Conservation (phyloP, 2,329 filamentous ascomycete species). For the Fusarium sp. region DNA sequence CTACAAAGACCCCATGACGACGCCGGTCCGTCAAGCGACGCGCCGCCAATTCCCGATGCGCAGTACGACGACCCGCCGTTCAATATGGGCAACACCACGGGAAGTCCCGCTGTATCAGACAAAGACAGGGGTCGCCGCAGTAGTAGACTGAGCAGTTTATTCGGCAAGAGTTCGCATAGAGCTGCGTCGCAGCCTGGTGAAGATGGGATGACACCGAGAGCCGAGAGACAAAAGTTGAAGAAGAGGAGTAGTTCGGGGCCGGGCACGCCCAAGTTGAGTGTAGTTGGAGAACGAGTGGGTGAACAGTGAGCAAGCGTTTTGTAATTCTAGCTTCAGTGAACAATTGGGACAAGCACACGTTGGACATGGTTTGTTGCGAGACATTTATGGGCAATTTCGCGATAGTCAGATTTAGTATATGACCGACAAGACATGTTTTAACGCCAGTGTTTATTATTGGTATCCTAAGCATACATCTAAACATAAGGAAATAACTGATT, state of each 20-base stretch:
- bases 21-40: not conserved
- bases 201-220: not conserved
- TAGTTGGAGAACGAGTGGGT: constrained; percentile 34
- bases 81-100: constrained; percentile 9
- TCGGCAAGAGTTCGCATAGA: constrained; percentile 23
- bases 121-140: constrained; percentile 22
- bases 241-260: constrained; percentile 41
- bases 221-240: constrained; percentile 37
- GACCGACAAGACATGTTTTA: not conserved
- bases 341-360: not conserved
- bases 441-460: not conserved
- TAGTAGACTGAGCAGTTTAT: constrained; percentile 25
- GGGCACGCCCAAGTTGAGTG: constrained; percentile 18
- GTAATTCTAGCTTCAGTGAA: not conserved
- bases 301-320: not conserved
- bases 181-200: constrained; percentile 1
- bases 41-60: not conserved
- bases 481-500: not conserved
- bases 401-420: not conserved
- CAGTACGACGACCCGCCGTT: constrained; percentile 7
- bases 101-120: constrained; percentile 14
- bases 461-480: not conserved
- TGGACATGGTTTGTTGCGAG: not conserved
- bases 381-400: not conserved
- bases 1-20: constrained; percentile 13